These are phyloP conservation scores for Macrolepiota fuliginosa DNA, from an alignment of 768 basidiomycete species.

Conservation along the genomic window DNA sequence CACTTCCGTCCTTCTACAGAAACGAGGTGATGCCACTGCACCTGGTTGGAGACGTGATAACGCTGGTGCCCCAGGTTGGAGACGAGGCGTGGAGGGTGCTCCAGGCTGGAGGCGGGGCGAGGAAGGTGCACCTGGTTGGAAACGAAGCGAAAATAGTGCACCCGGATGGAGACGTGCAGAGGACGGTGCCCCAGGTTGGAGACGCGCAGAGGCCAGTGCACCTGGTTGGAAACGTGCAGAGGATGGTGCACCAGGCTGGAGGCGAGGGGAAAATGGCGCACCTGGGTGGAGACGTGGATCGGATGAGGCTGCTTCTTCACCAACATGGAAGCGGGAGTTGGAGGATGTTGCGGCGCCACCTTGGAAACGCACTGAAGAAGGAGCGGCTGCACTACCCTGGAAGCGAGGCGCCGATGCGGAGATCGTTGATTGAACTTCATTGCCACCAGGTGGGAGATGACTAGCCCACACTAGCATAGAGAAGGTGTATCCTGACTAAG, in stretches of 20 bases:
- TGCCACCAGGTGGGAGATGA: background rate
- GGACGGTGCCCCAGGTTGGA: slow-evolving; percentile 1
- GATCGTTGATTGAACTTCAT: background rate
- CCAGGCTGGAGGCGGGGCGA: background rate
- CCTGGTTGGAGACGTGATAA: background rate
- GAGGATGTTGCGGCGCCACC: background rate
- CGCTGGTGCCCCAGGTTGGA: background rate
- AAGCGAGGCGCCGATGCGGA: background rate
- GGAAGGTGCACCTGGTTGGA: background rate
- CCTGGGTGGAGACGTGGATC: background rate
- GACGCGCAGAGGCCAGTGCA: background rate
- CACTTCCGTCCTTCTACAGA: background rate
- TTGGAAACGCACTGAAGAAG: background rate
- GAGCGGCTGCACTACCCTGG: background rate
- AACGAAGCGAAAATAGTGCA: background rate
- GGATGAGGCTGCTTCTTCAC: background rate
- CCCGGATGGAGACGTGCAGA: slow-evolving; percentile 1
- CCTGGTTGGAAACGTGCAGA: background rate
- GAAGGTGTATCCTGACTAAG: background rate
- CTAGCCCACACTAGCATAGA: background rate
- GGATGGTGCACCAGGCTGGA: background rate
- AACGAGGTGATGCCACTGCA: background rate
- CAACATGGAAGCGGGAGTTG: background rate
- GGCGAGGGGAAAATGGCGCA: background rate
- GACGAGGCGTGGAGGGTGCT: background rate